Base-by-base conservation (phyloP, 2,329 filamentous ascomycete genomes). In the Epichloe amarillans region DNA sequence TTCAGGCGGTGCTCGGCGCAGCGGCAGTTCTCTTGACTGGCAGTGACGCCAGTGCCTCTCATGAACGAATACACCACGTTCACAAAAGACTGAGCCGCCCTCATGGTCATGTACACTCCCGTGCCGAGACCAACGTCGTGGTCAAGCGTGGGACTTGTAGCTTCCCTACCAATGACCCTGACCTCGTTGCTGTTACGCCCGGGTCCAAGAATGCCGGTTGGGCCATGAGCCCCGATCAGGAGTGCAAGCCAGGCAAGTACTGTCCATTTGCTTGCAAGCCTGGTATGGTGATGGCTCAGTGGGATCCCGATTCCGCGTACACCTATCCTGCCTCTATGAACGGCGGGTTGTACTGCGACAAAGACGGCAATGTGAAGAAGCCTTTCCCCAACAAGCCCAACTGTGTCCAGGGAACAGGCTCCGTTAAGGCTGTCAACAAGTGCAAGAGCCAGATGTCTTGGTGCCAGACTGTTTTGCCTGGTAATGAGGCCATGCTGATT, bases 401-500 rank as follows among this genome's bases (percentile, higher is more conserved):
- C 67, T 91, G 86, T 65, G 77, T 84, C 47, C 71, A 80, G 40
- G 86, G 85, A 44, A 79, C 79, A 19, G 84, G 83, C 42, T 63
- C 79, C 7, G 74, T 90, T 50, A 70, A 73, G 51, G 85, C 76
- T 37, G 71, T 80, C 54, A 90, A 88, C 70, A 81, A 82, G 57
- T 78, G 76, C 54, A 75, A 77, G 43, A 69, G 71, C 37, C 61
- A 74, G 14, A 76, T 88, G 50, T 79, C 86, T 3, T 87, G 86
- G 67, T 90, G 86, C 66, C 86, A 90, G 67, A 90, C 86, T 4
- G 83, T 88, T 14, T 68, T 89, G 54, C 86, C 86, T 17, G 86
- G 86, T 47, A 84, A 88, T 60, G 86, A 90, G 69, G 83, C 83
- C 54, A 90, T 90, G 85, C 72, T 89, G 57, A 89, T 89, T 59